These are phyloP conservation scores for Lodderomyces jiufengensis DNA, from an alignment of 1,139 yeast species.

Conservation along the genomic window DNA sequence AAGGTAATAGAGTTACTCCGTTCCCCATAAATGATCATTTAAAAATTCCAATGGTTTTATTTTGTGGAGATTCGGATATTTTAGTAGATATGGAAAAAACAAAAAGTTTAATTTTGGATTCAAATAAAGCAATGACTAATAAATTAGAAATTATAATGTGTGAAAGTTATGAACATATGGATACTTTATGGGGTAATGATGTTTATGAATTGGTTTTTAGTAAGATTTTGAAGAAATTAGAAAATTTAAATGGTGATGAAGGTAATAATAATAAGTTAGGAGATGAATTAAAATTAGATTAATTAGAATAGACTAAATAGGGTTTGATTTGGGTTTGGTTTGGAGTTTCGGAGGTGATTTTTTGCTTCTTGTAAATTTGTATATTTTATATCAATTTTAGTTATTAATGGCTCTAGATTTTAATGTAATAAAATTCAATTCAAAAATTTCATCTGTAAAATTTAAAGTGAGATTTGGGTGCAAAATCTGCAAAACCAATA, in stretches of 20 bases:
- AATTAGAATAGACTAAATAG: background rate
- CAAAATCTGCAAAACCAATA: too few species aligned
- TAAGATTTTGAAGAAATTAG: constrained; percentile 14
- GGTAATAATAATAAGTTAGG: too few species aligned
- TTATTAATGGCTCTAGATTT: too few species aligned
- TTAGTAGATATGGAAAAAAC: constrained; percentile 39
- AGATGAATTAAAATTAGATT: too few species aligned
- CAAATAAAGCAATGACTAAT: constrained; percentile 23
- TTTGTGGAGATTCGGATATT: constrained; percentile 41
- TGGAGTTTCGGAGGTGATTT: too few species aligned
- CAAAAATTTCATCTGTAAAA: too few species aligned
- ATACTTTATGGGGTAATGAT: constrained; percentile 31
- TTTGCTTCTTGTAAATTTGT: too few species aligned
- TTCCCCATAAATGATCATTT: constrained; percentile 46
- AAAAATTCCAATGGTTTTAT: constrained; percentile 38
- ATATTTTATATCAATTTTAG: too few species aligned
- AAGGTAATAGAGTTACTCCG: constrained; percentile 52
- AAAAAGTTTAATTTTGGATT: constrained; percentile 21
- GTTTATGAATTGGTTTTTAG: constrained; percentile 29
- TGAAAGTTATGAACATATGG: constrained; percentile 34
- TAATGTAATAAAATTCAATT: too few species aligned
- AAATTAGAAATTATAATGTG: constrained; percentile 24
- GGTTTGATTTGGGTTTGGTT: background rate
- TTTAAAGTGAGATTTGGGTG: too few species aligned
- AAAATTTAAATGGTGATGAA: constrained; percentile 2